phyloP scores from a whole-genome alignment of 2,329 filamentous ascomycete species.

The Salinomyces thailandicus region DNA sequence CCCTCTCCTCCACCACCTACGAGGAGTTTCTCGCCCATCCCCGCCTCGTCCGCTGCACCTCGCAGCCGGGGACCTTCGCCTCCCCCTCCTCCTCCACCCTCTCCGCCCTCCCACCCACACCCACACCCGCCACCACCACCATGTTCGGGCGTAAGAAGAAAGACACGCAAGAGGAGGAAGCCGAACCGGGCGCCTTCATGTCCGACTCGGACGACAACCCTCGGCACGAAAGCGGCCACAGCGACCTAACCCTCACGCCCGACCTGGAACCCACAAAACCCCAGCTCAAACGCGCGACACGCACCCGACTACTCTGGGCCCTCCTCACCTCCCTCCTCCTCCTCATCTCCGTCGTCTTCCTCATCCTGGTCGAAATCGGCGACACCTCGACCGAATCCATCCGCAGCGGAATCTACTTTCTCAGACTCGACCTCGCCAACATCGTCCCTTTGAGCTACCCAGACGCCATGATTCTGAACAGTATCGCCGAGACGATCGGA shows the following conservation, averaged over 20 bases:
- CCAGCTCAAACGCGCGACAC: conserved; percentile 39
- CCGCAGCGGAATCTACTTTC: conserved; percentile 66
- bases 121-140: too few relatives aligned
- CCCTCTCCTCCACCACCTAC: background rate
- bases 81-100: background rate
- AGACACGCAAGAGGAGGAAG: conserved; percentile 9
- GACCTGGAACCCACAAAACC: conserved; percentile 25
- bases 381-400: conserved; percentile 53
- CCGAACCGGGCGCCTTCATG: conserved; percentile 1
- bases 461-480: conserved; percentile 69
- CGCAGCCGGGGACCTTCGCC: background rate
- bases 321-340: conserved; percentile 59
- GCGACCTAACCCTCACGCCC: conserved; percentile 20
- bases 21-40: background rate
- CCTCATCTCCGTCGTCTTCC: conserved; percentile 63
- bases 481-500: conserved; percentile 73
- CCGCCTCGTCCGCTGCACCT: background rate
- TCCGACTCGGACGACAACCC: conserved; percentile 3
- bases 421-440: conserved; percentile 71
- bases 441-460: conserved; percentile 66
- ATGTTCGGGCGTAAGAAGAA: conserved; percentile 26
- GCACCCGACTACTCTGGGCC: conserved; percentile 50
- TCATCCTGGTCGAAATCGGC: conserved; percentile 71
- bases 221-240: conserved; percentile 5
- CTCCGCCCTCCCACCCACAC: background rate